Conservation (phyloP, 768 basidiomycete species). For the Gelatoporia subvermispora region DNA sequence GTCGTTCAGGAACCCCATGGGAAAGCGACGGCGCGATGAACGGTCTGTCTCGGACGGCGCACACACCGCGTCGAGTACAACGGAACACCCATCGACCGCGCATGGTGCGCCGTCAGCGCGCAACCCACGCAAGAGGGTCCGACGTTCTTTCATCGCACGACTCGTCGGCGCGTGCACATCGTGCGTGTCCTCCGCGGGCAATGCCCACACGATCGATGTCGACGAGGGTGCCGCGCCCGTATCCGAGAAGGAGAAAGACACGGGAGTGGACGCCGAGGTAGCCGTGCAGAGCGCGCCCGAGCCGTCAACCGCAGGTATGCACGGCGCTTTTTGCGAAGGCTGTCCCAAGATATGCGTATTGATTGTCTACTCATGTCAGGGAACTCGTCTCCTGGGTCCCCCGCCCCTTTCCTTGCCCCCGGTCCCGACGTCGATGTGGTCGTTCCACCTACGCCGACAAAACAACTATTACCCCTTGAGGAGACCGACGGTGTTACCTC, state of each 20-base stretch:
- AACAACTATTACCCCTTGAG: constrained; percentile 46
- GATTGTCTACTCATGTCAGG: constrained; percentile 3
- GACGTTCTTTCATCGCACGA: constrained; percentile 52
- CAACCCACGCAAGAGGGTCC: constrained; percentile 29
- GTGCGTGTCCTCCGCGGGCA: constrained; percentile 49
- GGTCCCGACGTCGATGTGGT: constrained; percentile 32
- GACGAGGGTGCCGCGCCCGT: constrained; percentile 25
- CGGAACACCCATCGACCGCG: constrained; percentile 16
- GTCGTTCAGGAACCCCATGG: constrained; percentile 31
- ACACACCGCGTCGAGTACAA: constrained; percentile 24
- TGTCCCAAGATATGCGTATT: not conserved
- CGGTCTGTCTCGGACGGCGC: constrained; percentile 25
- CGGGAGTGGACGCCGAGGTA: constrained; percentile 7
- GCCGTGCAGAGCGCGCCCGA: constrained; percentile 14
- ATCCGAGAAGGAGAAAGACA: constrained; percentile 22
- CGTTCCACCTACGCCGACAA: constrained; percentile 45
- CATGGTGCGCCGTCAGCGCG: constrained; percentile 16
- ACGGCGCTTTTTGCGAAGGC: not conserved
- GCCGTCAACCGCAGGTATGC: constrained; percentile 17
- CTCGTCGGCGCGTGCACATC: constrained; percentile 59
- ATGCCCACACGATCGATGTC: constrained; percentile 42
- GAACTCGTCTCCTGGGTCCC: constrained; percentile 6
- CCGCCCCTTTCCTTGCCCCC: constrained; percentile 14
- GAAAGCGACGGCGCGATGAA: constrained; percentile 25
- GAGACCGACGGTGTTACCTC: constrained; percentile 88